Conservation (phyloP, 768 basidiomycete genomes). For the Macrolepiota dolichaula region DNA sequence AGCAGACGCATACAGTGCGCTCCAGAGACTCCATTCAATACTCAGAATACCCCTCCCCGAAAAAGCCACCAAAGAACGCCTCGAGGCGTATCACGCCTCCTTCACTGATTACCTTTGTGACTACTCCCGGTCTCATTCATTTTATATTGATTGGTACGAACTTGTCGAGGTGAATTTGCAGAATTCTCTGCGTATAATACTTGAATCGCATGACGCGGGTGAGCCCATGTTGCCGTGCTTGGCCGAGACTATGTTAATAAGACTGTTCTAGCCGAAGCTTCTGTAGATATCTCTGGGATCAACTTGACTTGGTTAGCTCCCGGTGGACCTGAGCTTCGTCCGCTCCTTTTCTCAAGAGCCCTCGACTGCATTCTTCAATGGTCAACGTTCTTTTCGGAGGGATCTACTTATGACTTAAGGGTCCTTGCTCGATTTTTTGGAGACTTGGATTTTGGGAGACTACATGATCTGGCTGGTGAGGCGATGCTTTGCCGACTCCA, state of each 20-base stretch:
- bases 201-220: background rate
- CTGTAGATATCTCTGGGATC: background rate
- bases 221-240: background rate
- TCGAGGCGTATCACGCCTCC: background rate
- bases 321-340: too few relatives aligned
- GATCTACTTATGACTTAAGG: too few relatives aligned
- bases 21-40: background rate
- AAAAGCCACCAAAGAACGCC: background rate
- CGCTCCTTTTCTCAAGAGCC: background rate
- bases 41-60: background rate
- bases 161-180: background rate
- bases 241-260: background rate
- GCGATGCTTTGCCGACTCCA: too few relatives aligned
- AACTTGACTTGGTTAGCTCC: background rate
- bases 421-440: background rate
- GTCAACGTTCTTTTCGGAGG: too few relatives aligned
- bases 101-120: background rate
- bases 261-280: background rate
- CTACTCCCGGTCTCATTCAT: background rate
- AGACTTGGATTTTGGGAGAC: background rate
- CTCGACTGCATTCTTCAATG: too few relatives aligned
- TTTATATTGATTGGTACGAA: background rate
- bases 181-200: background rate
- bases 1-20: background rate
- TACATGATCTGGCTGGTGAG: background rate